Evolutionary conservation across 2,329 filamentous ascomycete genomes (phyloP).

Genomic region (Trichophyton verrucosum): DNA sequence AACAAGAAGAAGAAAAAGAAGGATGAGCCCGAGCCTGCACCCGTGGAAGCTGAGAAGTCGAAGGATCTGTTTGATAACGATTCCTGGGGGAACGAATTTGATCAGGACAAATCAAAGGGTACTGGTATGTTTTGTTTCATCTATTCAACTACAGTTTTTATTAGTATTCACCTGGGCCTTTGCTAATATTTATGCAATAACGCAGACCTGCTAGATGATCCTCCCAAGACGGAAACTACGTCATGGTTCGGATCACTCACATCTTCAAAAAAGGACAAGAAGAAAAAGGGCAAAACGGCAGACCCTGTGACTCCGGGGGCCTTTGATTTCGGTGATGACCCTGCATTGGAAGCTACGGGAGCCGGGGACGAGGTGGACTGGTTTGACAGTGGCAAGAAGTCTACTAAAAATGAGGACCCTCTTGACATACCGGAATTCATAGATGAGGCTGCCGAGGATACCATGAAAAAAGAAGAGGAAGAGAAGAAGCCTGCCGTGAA

Average conservation of each 20-base stretch:
- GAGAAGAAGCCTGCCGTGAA: constrained; percentile 1
- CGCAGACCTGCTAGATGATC: not conserved
- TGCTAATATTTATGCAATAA: not conserved
- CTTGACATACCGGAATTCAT: not conserved
- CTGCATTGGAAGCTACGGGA: not conserved
- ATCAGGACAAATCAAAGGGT: not conserved
- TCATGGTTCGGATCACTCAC: not conserved
- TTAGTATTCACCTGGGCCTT: not conserved
- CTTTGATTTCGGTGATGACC: not conserved
- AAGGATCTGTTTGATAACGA: not conserved
- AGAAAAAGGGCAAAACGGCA: not conserved
- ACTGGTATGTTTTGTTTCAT: not conserved
- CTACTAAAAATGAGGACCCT: not conserved
- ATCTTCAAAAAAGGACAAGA: constrained; percentile 2
- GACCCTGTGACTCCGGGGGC: not conserved
- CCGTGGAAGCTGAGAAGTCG: not conserved
- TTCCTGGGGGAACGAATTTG: not conserved
- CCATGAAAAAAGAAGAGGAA: not conserved
- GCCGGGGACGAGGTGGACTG: not conserved
- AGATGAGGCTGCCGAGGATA: not conserved
- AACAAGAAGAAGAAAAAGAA: constrained; percentile 21
- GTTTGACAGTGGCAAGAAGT: not conserved
- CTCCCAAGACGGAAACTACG: not conserved
- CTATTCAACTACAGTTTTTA: not conserved
- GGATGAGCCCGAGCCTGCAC: not conserved